Evolutionary conservation across 495 filamentous ascomycete species (phyloP), one percentile per base, ranked within the genome.

Genomic region (Talaromyces adpressus): DNA sequence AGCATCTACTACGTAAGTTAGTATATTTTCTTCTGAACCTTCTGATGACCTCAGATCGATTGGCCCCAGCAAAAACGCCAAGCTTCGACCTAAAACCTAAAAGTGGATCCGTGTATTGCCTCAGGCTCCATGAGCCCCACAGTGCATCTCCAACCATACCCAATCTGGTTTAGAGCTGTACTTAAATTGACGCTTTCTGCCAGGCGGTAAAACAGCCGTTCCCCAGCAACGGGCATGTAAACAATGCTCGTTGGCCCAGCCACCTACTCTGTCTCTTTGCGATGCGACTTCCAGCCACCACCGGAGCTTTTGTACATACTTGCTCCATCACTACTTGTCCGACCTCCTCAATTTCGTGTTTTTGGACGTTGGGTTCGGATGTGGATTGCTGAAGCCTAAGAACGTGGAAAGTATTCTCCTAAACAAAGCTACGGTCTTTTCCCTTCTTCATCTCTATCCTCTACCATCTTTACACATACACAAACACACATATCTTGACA

Each of bases 181-280:
- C 18, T 58, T 20, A n/a, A 18, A 34, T 11, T 36, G 56, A 22
- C 25, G 5, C 12, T 36, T 59, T 60, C 61, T 58, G 64, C 34
- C 39, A 73, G 70, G 77, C 77, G 77, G 75, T 76, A 52, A 34
- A 51, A 7, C 27, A 2, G 0, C 0, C 62, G 70, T 75, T 79
- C 76, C 66, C 77, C 72, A 64, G 75, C 71, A 77, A 74, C 72
- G 69, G 61, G 47, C 32, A 22, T 41, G 77, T 81, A 79, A 81
- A 81, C 77, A 81, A 78, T 70, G 69, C 60, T 62, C 65, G 72
- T 72, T 80, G 75, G 76, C 74, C 78, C 78, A 79, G 77, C 77
- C 78, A 76, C 77, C 71, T 67, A 66, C 53, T 62, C 72, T 68
- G 62, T 69, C 69, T 71, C 63, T 69, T 66, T 68, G 64, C 69